Evolutionary conservation across 2,329 filamentous ascomycete species (phyloP), one percentile per base, ranked within the genome.

Genomic region (Blastomyces gilchristii): DNA sequence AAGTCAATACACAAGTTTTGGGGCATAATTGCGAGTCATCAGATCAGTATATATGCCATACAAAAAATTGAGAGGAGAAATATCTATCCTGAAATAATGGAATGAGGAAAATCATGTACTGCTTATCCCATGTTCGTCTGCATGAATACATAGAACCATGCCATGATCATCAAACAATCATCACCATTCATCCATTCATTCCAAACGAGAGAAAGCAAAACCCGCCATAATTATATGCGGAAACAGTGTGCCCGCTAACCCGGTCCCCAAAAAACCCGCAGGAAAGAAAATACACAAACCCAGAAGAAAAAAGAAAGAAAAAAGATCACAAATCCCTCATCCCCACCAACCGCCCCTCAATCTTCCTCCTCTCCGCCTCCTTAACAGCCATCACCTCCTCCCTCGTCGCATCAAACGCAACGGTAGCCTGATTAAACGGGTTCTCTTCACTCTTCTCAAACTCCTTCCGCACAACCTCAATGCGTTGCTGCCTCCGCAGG

Each of bases 371-470:
- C 79, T 96, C 90, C 62, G 81, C 75, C 52, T 85, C 79, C 72
- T 80, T 84, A 64, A 92, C 77, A 58, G 84, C 81, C 58, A 81
- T 81, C 54, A 96, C 71, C 70, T 99, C 93, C 3, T 91, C 90
- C 76, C 85, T 88, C 28, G 82, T 84, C 62, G 90, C 85, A 76
- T 99, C 90, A 77, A 91, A 95, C 2, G 81, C 76, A 1, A 86
- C 89, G 60, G 80, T 85, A 18, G 87, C 86, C 78, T 96, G 90
- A 78, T 96, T 96, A 79, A 96, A 94, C 16, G 94, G 94, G 75
- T 99, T 99, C 70, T 97, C 93, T 1, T 90, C 87, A 71, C 89
- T 89, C 81, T 91, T 95, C 76, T 96, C 89, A 75, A 97, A 99
- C 79, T 97, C 94, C 81, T 96, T 95, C 66, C 84, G 78, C 68